Evolutionary conservation across 805 yeast species (phyloP), one percentile per base, ranked within the genome.

Genomic region (Suhomyces sp.): DNA sequence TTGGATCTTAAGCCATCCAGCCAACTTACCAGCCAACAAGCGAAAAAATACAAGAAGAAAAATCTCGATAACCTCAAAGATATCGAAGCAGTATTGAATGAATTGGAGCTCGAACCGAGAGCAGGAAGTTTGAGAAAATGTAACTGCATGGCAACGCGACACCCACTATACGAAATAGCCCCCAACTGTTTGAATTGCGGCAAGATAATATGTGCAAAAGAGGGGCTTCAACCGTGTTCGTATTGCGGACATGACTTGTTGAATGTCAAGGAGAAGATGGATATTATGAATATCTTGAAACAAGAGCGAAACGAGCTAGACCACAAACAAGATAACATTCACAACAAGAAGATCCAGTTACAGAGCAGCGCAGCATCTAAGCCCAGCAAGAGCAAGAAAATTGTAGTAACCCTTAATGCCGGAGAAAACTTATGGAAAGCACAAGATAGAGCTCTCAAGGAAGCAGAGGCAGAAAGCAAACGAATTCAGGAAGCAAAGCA

Each of bases 141-240:
- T 65, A 82, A 86, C 56, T 92, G 98, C 64, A 88, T 86, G 84
- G 97, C 93, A 1, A 81, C 87, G 0, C 75, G 88, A 54, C 99
- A 94, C 64, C 96, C 97, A 3, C 71, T 94, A 29, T 87, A 90
- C 57, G 96, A 89, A 52, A 80, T 87, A 57, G 94, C 96, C 2
- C 98, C 99, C 0, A 94, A 94, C 66, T 94, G 99, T 62, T 70
- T 94, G 41, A 85, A 87, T 54, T 94, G 99, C 67, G 99, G 99
- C 9, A 89, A 91, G 67, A 89, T 94, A 42, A 89, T 94, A 2
- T 94, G 99, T 72, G 78, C 80, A 4, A 86, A 85, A 60, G 98
- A 94, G 64, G 98, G 98, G 0, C 72, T 90, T 23, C 94, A 92
- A 54, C 94, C 94, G 3, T 94, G 99, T 64, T 80, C 94, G 2